Evolutionary conservation across 371 early-diverging fungal species (phyloP), one percentile per base, ranked within the genome.

Genomic region (Catenaria anguillulae): DNA sequence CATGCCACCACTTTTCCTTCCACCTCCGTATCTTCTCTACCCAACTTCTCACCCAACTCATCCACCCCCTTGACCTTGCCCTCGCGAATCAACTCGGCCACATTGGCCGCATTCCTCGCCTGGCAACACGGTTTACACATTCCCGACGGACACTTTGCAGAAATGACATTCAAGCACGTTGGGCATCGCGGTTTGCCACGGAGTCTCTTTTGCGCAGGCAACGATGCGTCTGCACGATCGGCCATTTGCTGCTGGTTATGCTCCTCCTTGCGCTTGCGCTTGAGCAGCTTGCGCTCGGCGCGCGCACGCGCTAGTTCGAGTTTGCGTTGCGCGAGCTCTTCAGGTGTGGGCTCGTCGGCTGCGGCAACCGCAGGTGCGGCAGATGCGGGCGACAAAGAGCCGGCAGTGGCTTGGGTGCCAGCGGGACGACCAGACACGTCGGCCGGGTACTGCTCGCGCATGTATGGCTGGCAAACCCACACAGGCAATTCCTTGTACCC

Each of bases 381-480:
- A 24, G 46, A 24, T 24, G 46, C n/a, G 8, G n/a, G 8, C 17
- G 46, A 19, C 24, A n/a, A 10, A 8, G 10, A 10, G 24, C 46
- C 23, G n/a, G 19, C 17, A 10, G 19, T 23, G n/a, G 4, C n/a
- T 8, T 21, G n/a, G n/a, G 21, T 24, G n/a, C 19, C 46, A 24
- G 46, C 24, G 46, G 19, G n/a, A 1, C 34, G 37, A 19, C 34
- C 37, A 4, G 37, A 36, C 23, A 55, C 59, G 31, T 40, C 40
- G 17, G 37, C 29, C 10, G 17, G 21, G 26, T 37, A 15, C 0
- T 4, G n/a, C 13, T 58, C 43, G 43, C 61, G 61, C 6, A 61
- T 6, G 26, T 61, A 61, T 1, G 61, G 60, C 54, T 61, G 61
- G 58, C 61, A 61, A 6, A 56, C 56, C 61, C 61, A 61, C 15